Base-by-base conservation (phyloP, 257 asterid genomes). In the Nicotiana paniculata region DNA sequence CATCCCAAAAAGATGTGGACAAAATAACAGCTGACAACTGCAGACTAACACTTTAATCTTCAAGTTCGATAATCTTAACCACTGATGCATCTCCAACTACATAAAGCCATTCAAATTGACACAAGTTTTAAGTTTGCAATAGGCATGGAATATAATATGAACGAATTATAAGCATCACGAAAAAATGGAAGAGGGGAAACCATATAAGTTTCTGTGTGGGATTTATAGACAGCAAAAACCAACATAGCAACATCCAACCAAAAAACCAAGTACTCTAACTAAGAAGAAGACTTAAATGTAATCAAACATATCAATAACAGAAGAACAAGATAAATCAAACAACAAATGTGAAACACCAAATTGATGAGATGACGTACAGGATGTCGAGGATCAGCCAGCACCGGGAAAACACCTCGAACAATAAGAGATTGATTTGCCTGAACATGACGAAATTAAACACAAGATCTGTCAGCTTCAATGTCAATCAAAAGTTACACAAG, bases 311-410 rank as follows among this genome's bases (percentile, higher is more conserved):
- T 9, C 54, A 46, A 46, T 61, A 53, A 17, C 2, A 35, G 17
- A 59, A 35, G 24, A 59, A 74, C 54, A 6, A 32, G 61, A n/a
- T 6, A 10, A 53, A 13, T 3, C 18, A 1, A 70, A 15, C 24
- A 68, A 26, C 9, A 3, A 58, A 16, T 46, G 16, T 8, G 72
- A 48, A 66, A 24, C 21, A 67, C 72, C 43, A 26, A 72, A 64
- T 6, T 57, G n/a, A 53, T 7, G 21, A 12, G 32, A 57, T 66
- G 83, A 88, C 97, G 90, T 85, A 93, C 98, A 13, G 96, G 93
- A 83, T 93, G 96, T 24, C 95, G 92, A 59, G 98, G 97, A 89
- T 93, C 97, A 51, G 98, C 98, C 28, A 93, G 97, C 93, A 91
- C 86, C 48, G 98, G 96, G 84, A 92, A 91, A 61, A 93, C 95